These are phyloP conservation scores for Deuterostichococcus epilithicus DNA, from an alignment of 139 green algal genomes.

Conservation along the genomic window DNA sequence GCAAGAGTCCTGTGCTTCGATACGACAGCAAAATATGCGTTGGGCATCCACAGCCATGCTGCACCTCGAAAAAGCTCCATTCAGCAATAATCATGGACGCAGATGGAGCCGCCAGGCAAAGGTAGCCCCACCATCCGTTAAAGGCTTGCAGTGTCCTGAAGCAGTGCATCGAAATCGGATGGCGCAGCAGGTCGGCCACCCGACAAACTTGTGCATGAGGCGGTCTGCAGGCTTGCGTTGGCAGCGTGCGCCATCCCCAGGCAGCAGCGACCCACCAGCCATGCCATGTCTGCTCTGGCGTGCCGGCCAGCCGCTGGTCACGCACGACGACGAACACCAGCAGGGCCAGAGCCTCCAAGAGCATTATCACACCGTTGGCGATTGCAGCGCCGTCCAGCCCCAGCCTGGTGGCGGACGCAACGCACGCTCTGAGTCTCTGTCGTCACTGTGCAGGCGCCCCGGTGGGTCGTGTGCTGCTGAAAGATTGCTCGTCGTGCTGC, in stretches of 20 bases:
- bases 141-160: conserved; percentile 9
- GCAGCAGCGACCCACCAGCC: conserved; percentile 24
- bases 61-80: conserved; percentile 29
- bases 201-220: no score
- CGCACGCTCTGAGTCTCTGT: no score
- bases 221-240: no score
- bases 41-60: no score
- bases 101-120: conserved; percentile 31
- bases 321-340: conserved; percentile 14
- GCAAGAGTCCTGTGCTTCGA: no score
- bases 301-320: background rate
- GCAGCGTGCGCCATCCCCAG: background rate
- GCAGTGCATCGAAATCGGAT: background rate
- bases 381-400: conserved; percentile 58
- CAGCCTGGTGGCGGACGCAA: background rate
- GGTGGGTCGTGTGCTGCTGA: no score
- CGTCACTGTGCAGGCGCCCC: no score
- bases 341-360: conserved; percentile 24
- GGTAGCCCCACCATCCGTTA: conserved; percentile 38
- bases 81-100: conserved; percentile 47
- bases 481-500: no score
- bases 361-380: conserved; percentile 27
- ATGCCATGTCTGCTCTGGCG: conserved; percentile 40
- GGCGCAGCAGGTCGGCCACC: no score
- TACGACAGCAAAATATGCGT: no score